These are phyloP conservation scores for Tulasnella calospora DNA, from an alignment of 768 basidiomycete species.

Conservation along the genomic window DNA sequence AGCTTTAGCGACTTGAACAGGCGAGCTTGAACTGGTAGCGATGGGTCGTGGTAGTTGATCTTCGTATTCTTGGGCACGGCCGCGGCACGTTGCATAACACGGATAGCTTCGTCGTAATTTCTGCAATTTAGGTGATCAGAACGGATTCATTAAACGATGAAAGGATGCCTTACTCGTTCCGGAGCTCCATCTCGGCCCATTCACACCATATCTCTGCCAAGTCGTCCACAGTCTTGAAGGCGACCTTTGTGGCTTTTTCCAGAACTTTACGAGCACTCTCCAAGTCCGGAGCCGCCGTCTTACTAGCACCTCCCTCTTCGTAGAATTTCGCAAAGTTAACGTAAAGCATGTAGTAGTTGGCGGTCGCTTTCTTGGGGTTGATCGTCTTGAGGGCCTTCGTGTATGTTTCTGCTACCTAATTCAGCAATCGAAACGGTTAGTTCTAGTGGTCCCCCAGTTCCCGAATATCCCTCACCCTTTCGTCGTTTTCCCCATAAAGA, in stretches of 20 bases:
- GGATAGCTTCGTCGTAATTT: constrained; percentile 92
- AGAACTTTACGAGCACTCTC: constrained; percentile 85
- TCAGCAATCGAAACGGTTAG: not conserved
- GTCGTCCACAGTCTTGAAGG: constrained; percentile 91
- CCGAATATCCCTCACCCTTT: constrained; percentile 54
- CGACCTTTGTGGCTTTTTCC: constrained; percentile 86
- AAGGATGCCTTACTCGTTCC: constrained; percentile 70
- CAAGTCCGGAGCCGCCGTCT: constrained; percentile 74
- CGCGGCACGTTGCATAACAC: constrained; percentile 92
- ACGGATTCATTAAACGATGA: constrained; percentile 22
- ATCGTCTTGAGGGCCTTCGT: constrained; percentile 83
- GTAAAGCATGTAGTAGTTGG: constrained; percentile 83
- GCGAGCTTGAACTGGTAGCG: constrained; percentile 77
- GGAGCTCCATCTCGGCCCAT: constrained; percentile 97
- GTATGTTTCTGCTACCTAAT: constrained; percentile 90
- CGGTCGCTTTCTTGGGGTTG: constrained; percentile 81
- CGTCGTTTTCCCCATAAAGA: constrained; percentile 87
- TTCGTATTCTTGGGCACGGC: constrained; percentile 85
- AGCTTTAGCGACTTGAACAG: constrained; percentile 97
- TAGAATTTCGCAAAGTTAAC: constrained; percentile 97
- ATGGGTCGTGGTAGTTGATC: constrained; percentile 90
- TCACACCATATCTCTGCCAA: constrained; percentile 99
- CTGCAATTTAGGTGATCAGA: constrained; percentile 42
- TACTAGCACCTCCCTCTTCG: constrained; percentile 84
- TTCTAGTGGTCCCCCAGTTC: not conserved